Percentiles rank a stretch among this genome's conserved stretches.
phyloP scores from a whole-genome alignment of 768 basidiomycete genomes.

The Tulasnella sp. region DNA sequence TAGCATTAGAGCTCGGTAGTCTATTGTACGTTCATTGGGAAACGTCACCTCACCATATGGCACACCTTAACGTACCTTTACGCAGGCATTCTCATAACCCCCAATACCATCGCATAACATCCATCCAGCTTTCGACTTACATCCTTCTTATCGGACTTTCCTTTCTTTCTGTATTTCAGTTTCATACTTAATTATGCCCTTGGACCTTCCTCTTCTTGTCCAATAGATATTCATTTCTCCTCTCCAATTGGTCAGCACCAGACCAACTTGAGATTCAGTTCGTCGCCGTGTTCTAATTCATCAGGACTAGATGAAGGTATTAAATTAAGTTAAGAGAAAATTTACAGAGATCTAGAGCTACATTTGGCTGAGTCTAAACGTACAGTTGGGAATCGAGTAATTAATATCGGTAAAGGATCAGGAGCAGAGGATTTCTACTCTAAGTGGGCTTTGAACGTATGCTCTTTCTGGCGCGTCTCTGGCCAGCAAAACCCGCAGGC shows the following conservation, averaged over 20 bases:
- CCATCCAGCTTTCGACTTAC: not conserved
- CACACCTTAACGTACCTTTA: not conserved
- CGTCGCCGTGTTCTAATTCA: not conserved
- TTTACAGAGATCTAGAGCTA: not conserved
- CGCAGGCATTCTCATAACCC: not conserved
- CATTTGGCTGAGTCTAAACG: not conserved
- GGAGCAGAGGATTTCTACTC: not conserved
- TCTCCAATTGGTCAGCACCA: too few species aligned
- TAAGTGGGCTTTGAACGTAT: not conserved
- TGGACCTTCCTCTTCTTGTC: not conserved
- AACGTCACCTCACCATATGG: not conserved
- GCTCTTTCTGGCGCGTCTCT: not conserved
- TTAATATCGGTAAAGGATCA: not conserved
- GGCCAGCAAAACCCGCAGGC: not conserved
- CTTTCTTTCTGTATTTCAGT: not conserved
- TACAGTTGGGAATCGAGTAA: not conserved
- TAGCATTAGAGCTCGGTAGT: not conserved
- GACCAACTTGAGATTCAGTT: too few species aligned
- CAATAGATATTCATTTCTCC: not conserved
- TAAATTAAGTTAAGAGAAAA: not conserved
- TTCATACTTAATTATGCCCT: not conserved
- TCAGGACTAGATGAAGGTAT: not conserved
- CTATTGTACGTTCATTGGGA: not conserved
- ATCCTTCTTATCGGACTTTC: not conserved
- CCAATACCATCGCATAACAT: not conserved